Evolutionary conservation across 1,284 basidiomycete species (phyloP).

Genomic region (Pulveroboletus sp.): DNA sequence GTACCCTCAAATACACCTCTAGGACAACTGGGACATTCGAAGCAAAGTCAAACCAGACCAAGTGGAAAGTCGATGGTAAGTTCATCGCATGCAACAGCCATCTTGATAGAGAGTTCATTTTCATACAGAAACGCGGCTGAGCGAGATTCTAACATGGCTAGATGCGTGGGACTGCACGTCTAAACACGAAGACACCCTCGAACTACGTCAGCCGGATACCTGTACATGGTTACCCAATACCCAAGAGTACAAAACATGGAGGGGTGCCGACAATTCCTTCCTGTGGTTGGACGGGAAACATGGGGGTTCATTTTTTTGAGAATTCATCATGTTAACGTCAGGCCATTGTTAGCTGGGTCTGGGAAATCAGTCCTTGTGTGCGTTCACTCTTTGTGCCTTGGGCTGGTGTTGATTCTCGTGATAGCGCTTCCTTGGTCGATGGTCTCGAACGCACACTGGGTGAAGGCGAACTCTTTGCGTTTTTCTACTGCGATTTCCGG

Average conservation of each 20-base stretch:
- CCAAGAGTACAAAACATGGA: background rate
- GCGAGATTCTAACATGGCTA: background rate
- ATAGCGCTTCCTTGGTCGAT: background rate
- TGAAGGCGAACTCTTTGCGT: constrained; percentile 1
- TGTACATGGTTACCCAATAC: constrained; percentile 3
- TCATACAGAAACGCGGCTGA: background rate
- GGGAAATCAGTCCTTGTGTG: constrained; percentile 2
- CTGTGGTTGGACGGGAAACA: constrained; percentile 14
- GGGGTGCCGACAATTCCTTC: background rate
- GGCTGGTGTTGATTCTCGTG: background rate
- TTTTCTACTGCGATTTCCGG: constrained; percentile 15
- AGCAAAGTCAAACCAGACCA: too few relatives aligned
- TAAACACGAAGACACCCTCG: background rate
- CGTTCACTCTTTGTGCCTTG: background rate
- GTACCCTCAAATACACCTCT: too few relatives aligned
- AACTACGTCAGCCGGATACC: background rate
- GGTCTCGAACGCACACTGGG: background rate
- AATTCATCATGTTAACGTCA: background rate
- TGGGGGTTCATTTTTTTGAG: background rate
- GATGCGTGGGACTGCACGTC: background rate
- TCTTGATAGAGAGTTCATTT: too few relatives aligned
- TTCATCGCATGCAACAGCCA: too few relatives aligned
- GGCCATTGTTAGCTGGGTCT: background rate
- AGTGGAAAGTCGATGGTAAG: too few relatives aligned
- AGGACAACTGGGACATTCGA: too few relatives aligned